Evolutionary conservation across 192 early-diverging fungal species (phyloP).

Genomic region (Rhizoclosmatium sp.): DNA sequence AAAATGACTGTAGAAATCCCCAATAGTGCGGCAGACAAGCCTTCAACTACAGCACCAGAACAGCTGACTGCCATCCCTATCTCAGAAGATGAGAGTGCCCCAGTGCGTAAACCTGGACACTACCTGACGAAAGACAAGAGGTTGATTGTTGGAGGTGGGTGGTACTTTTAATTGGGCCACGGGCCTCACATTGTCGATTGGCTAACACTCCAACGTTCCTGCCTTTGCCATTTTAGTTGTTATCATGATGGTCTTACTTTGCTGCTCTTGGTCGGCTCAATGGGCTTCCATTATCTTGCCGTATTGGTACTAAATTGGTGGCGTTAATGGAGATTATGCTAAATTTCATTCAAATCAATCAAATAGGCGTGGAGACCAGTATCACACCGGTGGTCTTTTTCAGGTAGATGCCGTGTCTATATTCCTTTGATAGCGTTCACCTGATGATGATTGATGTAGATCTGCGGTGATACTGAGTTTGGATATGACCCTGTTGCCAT

Average conservation of each 20-base stretch:
- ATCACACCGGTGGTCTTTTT: slow-evolving; percentile 7
- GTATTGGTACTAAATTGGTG: background rate
- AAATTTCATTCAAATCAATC: background rate
- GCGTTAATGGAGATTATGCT: background rate
- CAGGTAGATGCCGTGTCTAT: background rate
- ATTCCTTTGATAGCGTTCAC: too few relatives aligned
- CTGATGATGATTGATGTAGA: background rate
- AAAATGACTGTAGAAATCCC: too few relatives aligned
- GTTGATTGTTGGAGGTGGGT: too few relatives aligned
- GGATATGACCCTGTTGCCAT: background rate
- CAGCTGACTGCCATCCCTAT: too few relatives aligned
- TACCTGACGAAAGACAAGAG: too few relatives aligned
- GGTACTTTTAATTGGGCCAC: too few relatives aligned
- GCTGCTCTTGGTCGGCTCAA: background rate
- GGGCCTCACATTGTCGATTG: too few relatives aligned
- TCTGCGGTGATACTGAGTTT: background rate
- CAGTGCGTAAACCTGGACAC: too few relatives aligned
- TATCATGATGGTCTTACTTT: background rate
- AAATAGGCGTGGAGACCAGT: background rate
- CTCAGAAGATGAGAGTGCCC: too few relatives aligned
- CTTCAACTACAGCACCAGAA: too few relatives aligned
- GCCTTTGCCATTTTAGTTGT: background rate
- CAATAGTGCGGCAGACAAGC: too few relatives aligned
- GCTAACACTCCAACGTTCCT: too few relatives aligned
- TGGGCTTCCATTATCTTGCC: background rate